Conservation (phyloP, 768 basidiomycete species). For the Chiua virens region DNA sequence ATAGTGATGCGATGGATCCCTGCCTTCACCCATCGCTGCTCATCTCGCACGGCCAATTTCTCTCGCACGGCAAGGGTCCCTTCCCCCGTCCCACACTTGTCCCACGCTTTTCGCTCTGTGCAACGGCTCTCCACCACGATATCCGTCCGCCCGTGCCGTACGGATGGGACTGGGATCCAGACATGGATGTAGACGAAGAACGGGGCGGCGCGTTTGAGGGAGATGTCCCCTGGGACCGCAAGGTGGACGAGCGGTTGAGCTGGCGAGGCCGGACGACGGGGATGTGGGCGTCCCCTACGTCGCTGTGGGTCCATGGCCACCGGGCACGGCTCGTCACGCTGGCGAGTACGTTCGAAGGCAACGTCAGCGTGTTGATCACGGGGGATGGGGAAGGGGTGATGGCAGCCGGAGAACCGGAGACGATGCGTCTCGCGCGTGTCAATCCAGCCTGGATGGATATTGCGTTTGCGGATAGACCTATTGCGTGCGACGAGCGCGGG, state of each 20-base stretch:
- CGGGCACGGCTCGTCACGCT: conserved; percentile 46
- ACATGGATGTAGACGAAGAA: not conserved
- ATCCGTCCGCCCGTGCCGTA: conserved; percentile 51
- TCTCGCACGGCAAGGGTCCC: conserved; percentile 49
- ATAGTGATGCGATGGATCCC: conserved; percentile 36
- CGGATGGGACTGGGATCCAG: conserved; percentile 45
- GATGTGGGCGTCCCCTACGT: conserved; percentile 39
- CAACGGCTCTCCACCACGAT: conserved; percentile 53
- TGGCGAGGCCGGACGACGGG: conserved; percentile 82
- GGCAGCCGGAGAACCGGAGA: conserved; percentile 35
- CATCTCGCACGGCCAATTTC: conserved; percentile 50
- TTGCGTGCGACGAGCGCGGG: conserved; percentile 36
- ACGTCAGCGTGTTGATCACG: conserved; percentile 39
- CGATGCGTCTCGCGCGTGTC: conserved; percentile 37
- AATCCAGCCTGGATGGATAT: conserved; percentile 62
- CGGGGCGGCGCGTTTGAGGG: conserved; percentile 35
- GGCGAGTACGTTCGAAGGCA: conserved; percentile 42
- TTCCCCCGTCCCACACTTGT: conserved; percentile 40
- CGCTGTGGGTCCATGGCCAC: conserved; percentile 54
- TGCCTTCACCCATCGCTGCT: conserved; percentile 38
- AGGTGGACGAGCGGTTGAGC: conserved; percentile 56
- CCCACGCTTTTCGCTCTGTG: conserved; percentile 54
- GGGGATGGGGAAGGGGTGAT: conserved; percentile 12
- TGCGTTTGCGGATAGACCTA: conserved; percentile 49
- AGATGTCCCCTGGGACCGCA: conserved; percentile 66